These are phyloP conservation scores for Lophium mytilinum DNA, from an alignment of 495 filamentous ascomycete genomes.

Conservation along the genomic window DNA sequence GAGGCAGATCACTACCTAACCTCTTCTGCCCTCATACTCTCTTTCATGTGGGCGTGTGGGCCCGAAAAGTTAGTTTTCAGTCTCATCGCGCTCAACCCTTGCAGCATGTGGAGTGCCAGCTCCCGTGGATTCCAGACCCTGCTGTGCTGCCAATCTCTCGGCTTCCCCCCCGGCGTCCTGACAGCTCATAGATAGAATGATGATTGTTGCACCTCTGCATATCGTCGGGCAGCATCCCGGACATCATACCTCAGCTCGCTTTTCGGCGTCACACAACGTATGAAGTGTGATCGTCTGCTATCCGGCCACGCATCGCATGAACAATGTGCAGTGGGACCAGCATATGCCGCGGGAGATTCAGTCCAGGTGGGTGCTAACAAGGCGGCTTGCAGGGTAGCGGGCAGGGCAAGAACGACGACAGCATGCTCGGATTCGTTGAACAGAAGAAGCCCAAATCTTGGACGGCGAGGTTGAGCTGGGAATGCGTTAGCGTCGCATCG, in stretches of 20 bases:
- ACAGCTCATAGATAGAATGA: background rate
- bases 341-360: background rate
- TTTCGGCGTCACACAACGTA: no score
- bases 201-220: background rate
- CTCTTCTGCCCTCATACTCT: no score
- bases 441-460: background rate
- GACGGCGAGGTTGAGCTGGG: background rate
- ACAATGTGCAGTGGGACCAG: background rate
- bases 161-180: no score
- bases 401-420: background rate
- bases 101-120: no score
- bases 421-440: background rate
- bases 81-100: no score
- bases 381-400: background rate
- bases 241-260: no score
- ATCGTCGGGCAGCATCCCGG: background rate
- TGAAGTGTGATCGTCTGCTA: background rate
- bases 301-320: background rate
- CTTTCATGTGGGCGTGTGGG: no score
- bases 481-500: background rate
- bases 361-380: background rate
- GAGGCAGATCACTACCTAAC: no score
- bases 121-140: no score
- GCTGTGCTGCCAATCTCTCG: no score
- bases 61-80: no score